phyloP scores from a whole-genome alignment of 2,329 filamentous ascomycete species.

The Bipolaris victoriae region DNA sequence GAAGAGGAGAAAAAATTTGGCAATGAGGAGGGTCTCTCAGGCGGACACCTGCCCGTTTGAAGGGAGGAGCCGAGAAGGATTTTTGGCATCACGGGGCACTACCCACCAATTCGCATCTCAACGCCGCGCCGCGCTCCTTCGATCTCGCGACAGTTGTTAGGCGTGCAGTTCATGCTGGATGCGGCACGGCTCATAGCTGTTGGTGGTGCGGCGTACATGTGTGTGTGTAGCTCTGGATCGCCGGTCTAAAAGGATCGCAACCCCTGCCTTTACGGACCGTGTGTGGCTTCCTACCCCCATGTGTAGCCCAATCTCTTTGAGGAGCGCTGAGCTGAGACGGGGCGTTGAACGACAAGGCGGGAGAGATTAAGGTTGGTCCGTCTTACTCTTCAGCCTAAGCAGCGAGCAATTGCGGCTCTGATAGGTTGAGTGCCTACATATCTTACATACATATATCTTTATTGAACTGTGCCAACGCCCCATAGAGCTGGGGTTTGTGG shows the following conservation, averaged over 20 bases:
- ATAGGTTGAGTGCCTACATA: not conserved
- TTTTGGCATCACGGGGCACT: slow-evolving; percentile 10
- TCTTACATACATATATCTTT: not conserved
- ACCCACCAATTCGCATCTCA: not conserved
- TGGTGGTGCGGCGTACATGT: slow-evolving; percentile 2
- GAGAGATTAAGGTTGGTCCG: not conserved
- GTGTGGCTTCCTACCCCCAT: slow-evolving; percentile 9
- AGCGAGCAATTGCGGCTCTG: not conserved
- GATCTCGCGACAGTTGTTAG: slow-evolving; percentile 12
- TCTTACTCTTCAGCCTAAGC: not conserved
- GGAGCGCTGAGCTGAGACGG: slow-evolving; percentile 5
- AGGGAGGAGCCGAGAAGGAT: slow-evolving; percentile 14
- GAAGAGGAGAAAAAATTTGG: not conserved
- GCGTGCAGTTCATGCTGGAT: slow-evolving; percentile 10
- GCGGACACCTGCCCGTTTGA: slow-evolving; percentile 14
- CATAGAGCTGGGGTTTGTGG: not conserved
- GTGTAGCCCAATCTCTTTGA: slow-evolving; percentile 1
- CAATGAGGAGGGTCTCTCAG: not conserved
- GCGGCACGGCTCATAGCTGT: slow-evolving; percentile 18
- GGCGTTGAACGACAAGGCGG: not conserved
- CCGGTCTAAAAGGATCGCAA: slow-evolving; percentile 16
- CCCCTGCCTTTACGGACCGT: slow-evolving; percentile 22
- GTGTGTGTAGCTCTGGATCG: slow-evolving; percentile 21
- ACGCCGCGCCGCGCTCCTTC: slow-evolving; percentile 1
- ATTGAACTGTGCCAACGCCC: not conserved